Base-by-base conservation (phyloP, 2,329 filamentous ascomycete species). In the Aspergillus sp. region DNA sequence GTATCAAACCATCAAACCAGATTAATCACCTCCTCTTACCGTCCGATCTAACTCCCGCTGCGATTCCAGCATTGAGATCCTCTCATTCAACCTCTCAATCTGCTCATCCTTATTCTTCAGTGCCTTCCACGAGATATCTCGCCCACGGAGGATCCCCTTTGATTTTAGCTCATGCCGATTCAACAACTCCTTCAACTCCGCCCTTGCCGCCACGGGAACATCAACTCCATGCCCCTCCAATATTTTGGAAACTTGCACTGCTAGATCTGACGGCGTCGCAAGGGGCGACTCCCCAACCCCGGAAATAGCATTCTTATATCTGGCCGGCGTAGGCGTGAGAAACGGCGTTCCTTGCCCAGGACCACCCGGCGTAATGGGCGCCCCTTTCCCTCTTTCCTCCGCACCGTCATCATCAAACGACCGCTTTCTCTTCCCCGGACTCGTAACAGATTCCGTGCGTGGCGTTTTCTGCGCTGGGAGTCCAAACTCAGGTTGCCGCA, bases 31-130 rank as follows among this genome's bases (percentile, higher is more conserved):
- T 56, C 69, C 68, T 53, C 80, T 76, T 14, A 80, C 69, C 27
- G 73, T 75, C 59, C 76, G 79, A 67, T 83, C 80, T 56, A 82
- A 78, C 66, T 85, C 81, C 43, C 77, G 71, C 68, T 86, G 82
- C 14, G 79, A 79, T 67, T 86, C 82, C 37, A 89, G 69, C 12
- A 74, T 75, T 5, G 72, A 74, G 80, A 96, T 78, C 64, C 88
- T 77, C 69, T 90, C 77, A 77, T 87, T 82, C 75, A 96, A 75
- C 72, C 90, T 79, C 72, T 81, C 74, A 70, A 89, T 78, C 75
- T 86, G 76, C 69, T 84, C 74, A 77, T 93, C 87, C 62, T 86
- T 87, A 4, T 80, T 79, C 67, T 84, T 86, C 35, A 90, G 68
- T 4, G 82, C 83, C 8, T 83, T 71, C n/a, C 90, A 77, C 3